Conservation (phyloP, 2,329 filamentous ascomycete species). For the Thelonectria blattea region DNA sequence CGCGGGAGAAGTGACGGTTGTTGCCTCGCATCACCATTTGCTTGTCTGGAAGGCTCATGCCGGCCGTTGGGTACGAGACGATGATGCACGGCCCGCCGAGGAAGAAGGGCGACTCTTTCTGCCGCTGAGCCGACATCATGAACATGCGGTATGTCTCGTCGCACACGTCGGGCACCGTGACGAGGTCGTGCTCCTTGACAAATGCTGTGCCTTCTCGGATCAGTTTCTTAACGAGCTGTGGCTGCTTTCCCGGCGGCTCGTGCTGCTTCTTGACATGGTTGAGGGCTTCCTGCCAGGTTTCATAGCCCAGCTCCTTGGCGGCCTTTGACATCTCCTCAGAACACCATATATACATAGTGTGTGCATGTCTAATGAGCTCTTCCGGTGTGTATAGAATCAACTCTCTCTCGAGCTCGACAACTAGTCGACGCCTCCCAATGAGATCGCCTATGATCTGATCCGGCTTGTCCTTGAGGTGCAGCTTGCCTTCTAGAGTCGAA, state of each 20-base stretch:
- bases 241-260: constrained; percentile 60
- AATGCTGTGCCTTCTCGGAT: constrained; percentile 58
- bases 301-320: constrained; percentile 54
- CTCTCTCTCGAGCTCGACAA: constrained; percentile 60
- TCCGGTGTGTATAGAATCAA: constrained; percentile 65
- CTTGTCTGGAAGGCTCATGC: constrained; percentile 61
- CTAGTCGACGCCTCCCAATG: constrained; percentile 57
- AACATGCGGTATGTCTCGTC: constrained; percentile 60
- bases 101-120: constrained; percentile 65
- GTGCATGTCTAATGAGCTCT: constrained; percentile 58
- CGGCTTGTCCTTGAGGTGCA: constrained; percentile 46
- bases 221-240: constrained; percentile 57
- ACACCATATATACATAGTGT: constrained; percentile 62
- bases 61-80: constrained; percentile 61
- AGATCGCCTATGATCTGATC: constrained; percentile 63
- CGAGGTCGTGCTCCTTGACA: constrained; percentile 59
- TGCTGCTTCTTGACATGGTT: constrained; percentile 62
- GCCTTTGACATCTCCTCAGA: constrained; percentile 60
- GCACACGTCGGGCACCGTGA: constrained; percentile 60
- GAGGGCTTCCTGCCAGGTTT: constrained; percentile 58
- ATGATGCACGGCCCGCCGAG: constrained; percentile 60
- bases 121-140: constrained; percentile 60
- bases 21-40: constrained; percentile 66
- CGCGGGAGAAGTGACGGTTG: constrained; percentile 61
- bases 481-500: constrained; percentile 45